Evolutionary conservation across 2,329 filamentous ascomycete genomes (phyloP).

Genomic region (Clarireedia monteithiana): DNA sequence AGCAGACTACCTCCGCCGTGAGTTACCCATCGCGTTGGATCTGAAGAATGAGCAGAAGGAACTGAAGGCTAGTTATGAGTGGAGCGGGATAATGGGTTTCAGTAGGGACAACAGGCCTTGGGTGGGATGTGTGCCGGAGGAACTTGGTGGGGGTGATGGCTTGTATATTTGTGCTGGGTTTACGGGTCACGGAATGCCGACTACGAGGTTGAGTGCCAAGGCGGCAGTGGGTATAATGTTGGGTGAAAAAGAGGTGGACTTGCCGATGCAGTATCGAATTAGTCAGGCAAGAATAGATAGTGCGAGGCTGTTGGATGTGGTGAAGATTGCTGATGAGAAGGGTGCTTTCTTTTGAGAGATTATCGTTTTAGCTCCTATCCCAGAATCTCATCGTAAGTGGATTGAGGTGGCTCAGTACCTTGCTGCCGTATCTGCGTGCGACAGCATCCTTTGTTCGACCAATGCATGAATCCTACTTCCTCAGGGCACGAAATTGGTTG

Average conservation of each 20-base stretch:
- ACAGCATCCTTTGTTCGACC: too few relatives aligned
- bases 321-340: conserved; percentile 21
- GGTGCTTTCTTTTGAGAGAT: background rate
- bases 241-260: conserved; percentile 32
- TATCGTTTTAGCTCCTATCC: too few relatives aligned
- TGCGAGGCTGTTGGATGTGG: conserved; percentile 21
- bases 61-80: conserved; percentile 42
- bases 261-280: conserved; percentile 36
- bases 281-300: conserved; percentile 17
- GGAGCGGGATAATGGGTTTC: conserved; percentile 78
- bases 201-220: conserved; percentile 58
- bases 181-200: conserved; percentile 72
- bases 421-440: too few relatives aligned
- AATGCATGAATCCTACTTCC: too few relatives aligned
- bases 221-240: conserved; percentile 54
- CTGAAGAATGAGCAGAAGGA: conserved; percentile 33
- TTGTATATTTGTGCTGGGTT: conserved; percentile 60
- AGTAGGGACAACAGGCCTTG: conserved; percentile 60
- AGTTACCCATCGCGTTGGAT: conserved; percentile 22
- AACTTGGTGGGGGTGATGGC: conserved; percentile 43
- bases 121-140: conserved; percentile 58
- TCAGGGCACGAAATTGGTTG: too few relatives aligned
- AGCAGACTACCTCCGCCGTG: conserved; percentile 24
- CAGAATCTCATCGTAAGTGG: too few relatives aligned
- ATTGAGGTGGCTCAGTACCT: too few relatives aligned